Evolutionary conservation across 2,329 filamentous ascomycete genomes (phyloP), one percentile per base, ranked within the genome.

Genomic region (Xylaria sp.): DNA sequence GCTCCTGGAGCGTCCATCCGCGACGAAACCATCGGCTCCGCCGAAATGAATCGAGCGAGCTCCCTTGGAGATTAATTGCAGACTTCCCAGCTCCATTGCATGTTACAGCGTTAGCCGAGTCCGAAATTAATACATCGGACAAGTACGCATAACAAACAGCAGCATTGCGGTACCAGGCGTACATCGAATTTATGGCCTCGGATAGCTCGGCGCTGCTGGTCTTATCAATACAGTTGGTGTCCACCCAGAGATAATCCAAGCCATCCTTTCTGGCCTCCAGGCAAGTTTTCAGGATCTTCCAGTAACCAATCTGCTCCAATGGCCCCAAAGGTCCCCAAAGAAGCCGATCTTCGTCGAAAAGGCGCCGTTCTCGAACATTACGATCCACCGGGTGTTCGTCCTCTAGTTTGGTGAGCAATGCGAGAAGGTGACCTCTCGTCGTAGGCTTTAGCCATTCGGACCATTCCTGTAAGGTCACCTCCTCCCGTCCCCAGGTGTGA

Each of bases 181-280:
- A 66, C 64, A 66, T 66, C 10, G 63, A 66, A 49, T 66, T 65
- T 38, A 65, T 65, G 13, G 63, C 63, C 46, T 65, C 63, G 2
- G 63, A 65, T 2, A 65, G 38, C 26, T 65, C 63, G 7, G 63
- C 56, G 48, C 63, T 65, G 56, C 63, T 65, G 10, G 57, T 66
- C 31, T 66, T 66, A 26, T 66, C 64, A 17, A 66, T 66, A 15
- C 64, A 66, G 23, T 66, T 66, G 0, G 64, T 66, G 42, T 66
- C 64, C 7, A 62, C 64, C 64, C 64, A 66, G 9, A 66, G 58
- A 23, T 62, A 62, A 5, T 36, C 11, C 40, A 66, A 49, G 10
- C 64, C 64, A 49, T 66, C 64, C 33, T 66, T 44, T 26, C 64
- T 57, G 1, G 64, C 64, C 23, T 57, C 31, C 6, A 66, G 23